Evolutionary conservation across 2,329 filamentous ascomycete species (phyloP).

Genomic region (Polytolypa hystricis): DNA sequence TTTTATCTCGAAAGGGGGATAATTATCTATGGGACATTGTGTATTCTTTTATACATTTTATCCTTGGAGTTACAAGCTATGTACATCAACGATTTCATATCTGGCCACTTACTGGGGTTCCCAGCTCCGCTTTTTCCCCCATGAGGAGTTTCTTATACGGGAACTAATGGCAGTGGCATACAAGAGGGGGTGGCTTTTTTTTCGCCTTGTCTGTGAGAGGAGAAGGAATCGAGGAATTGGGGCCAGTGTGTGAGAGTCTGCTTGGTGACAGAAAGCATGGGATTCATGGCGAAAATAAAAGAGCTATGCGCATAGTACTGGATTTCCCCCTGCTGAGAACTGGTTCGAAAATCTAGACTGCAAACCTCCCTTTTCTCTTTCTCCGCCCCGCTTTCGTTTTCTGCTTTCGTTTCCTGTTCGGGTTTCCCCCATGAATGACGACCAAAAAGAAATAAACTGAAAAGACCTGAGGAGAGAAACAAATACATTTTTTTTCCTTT

Average conservation of each 20-base stretch:
- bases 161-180: constrained; percentile 36
- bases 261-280: no score
- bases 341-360: not conserved
- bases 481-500: no score
- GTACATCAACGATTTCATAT: not conserved
- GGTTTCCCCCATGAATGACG: constrained; percentile 26
- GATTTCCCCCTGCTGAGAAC: constrained; percentile 5
- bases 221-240: no score
- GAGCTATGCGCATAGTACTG: no score
- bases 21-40: no score
- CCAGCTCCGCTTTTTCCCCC: constrained; percentile 28
- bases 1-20: no score
- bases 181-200: no score
- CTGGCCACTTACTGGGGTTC: constrained; percentile 30
- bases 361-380: constrained; percentile 1
- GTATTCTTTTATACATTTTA: no score
- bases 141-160: constrained; percentile 32
- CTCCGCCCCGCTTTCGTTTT: constrained; percentile 14
- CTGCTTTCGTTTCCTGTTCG: no score
- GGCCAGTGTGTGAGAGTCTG: no score
- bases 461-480: constrained; percentile 35
- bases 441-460: constrained; percentile 30
- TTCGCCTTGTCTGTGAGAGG: no score
- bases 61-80: not conserved
- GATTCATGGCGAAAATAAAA: no score